Evolutionary conservation across 1,284 basidiomycete genomes (phyloP).

Genomic region (Cryptococcus sp.): DNA sequence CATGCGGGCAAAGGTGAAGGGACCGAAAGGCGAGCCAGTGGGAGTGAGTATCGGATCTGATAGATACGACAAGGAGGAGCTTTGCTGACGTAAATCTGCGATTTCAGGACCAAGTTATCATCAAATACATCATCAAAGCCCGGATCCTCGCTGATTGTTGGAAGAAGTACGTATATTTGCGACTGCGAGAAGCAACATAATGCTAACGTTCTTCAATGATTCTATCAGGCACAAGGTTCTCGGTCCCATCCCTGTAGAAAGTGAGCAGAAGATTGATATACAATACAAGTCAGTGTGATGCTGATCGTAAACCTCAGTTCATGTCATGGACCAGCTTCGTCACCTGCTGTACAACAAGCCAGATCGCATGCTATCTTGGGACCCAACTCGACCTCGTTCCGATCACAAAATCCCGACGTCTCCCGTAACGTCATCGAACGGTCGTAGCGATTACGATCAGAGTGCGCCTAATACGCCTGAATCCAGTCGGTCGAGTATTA

Average conservation of each 20-base stretch:
- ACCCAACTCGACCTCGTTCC: conserved; percentile 57
- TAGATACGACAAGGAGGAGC: conserved; percentile 7
- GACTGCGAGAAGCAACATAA: not conserved
- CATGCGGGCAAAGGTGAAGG: conserved; percentile 80
- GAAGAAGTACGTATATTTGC: conserved; percentile 64
- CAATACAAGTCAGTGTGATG: not conserved
- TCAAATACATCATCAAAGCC: conserved; percentile 98
- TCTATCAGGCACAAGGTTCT: conserved; percentile 73
- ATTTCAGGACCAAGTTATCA: conserved; percentile 65
- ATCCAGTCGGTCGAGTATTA: conserved; percentile 15
- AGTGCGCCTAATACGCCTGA: conserved; percentile 23
- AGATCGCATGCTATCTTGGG: conserved; percentile 70
- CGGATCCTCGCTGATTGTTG: conserved; percentile 98
- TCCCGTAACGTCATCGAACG: conserved; percentile 2
- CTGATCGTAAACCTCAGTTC: conserved; percentile 56
- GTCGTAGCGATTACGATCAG: not conserved
- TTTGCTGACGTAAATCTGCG: conserved; percentile 57
- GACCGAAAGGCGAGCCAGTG: conserved; percentile 65
- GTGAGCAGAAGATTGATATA: conserved; percentile 27
- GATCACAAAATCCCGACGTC: not conserved
- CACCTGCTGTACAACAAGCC: conserved; percentile 74
- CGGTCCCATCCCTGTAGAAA: conserved; percentile 97
- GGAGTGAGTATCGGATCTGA: conserved; percentile 64
- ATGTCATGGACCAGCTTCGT: conserved; percentile 84
- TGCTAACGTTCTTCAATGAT: not conserved